Evolutionary conservation across 2,329 filamentous ascomycete species (phyloP).

Genomic region (Phaeosphaeriaceae sp.): DNA sequence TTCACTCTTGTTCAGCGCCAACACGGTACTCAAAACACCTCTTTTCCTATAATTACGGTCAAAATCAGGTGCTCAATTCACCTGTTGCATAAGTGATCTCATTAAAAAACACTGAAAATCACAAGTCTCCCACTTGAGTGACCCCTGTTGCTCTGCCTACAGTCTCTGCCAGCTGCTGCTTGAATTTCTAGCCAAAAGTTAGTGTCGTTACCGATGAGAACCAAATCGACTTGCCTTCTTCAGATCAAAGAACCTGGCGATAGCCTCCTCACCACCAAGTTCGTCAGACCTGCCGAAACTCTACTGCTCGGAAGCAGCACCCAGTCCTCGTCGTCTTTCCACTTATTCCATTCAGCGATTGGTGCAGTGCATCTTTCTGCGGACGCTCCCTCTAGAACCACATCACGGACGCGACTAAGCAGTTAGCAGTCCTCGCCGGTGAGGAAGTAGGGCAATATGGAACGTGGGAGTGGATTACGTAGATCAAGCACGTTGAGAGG

Average conservation of each 20-base stretch:
- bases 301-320: conserved; percentile 15
- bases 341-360: conserved; percentile 12
- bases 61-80: no score
- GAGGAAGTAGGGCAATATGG: conserved; percentile 10
- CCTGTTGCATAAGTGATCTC: no score
- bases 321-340: conserved; percentile 21
- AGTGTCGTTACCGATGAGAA: conserved; percentile 2
- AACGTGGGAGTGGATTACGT: conserved; percentile 14
- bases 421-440: conserved; percentile 8
- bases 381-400: conserved; percentile 8
- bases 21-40: no score
- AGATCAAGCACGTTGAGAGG: conserved; percentile 18
- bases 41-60: no score
- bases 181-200: conserved; percentile 7
- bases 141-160: background rate
- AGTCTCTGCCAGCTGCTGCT: conserved; percentile 2
- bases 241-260: conserved; percentile 14
- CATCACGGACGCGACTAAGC: conserved; percentile 5
- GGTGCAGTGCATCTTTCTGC: conserved; percentile 13
- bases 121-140: no score
- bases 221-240: conserved; percentile 15
- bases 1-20: no score
- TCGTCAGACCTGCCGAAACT: conserved; percentile 6
- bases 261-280: conserved; percentile 13
- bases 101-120: no score